Base-by-base conservation (phyloP, 2,329 filamentous ascomycete genomes). In the Biscogniauxia marginata region DNA sequence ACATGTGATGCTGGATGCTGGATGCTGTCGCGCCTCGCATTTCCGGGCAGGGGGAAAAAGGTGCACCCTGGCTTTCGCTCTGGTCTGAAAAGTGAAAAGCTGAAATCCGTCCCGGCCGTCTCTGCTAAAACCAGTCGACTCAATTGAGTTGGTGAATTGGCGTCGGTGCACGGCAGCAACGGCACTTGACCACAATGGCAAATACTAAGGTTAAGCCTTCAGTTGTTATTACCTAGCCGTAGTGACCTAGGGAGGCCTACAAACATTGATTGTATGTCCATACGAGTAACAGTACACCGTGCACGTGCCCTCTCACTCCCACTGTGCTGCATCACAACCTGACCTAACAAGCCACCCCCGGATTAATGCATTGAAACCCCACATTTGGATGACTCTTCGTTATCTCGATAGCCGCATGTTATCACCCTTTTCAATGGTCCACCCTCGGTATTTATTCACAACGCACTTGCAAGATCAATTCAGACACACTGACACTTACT, bases 81-180 rank as follows among this genome's bases (percentile, higher is more conserved):
- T 6, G 13, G 30, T 39, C 30, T 39, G 7, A 39, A 39, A 39
- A 39, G 30, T 39, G 7, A 39, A 39, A 39, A 39, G 30, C 30
- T 39, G 30, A 39, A 39, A 39, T 39, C 13, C 4, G 5, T 39
- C 13, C 30, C 30, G 30, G 7, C 30, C 30, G 30, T 39, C 13
- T 39, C n/a, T 39, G 30, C n/a, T 39, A 24, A 59, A 46, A 50
- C 46, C 57, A 56, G 60, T 54, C 47, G 56, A 57, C 59, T 57
- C 57, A 50, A 39, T 39, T 39, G 30, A 39, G 30, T 39, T 39
- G 30, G 30, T 39, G 30, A 39, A 39, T 39, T 39, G 30, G 30
- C 30, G 30, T 39, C 30, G 30, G 30, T 39, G 30, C 30, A 39
- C 30, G 13, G 9, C 30, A 39, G 30, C n/a, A n/a, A n/a, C 30